A percentile compares a stretch with the other conserved stretches of the same genome.
phyloP scores from a whole-genome alignment of 1,284 basidiomycete genomes.

The Rhodotorula sp. region DNA sequence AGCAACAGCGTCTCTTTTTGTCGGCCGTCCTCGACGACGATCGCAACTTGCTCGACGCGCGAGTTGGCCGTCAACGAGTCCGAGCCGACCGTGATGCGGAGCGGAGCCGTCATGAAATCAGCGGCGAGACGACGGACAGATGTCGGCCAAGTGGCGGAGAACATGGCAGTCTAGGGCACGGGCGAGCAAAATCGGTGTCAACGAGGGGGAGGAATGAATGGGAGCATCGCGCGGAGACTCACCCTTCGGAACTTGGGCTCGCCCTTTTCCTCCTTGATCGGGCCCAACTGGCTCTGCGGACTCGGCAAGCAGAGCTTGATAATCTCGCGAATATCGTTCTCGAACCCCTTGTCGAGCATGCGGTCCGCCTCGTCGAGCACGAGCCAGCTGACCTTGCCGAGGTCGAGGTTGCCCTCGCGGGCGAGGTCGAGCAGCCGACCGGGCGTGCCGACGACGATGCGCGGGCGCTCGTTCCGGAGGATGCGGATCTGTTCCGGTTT shows the following conservation, averaged over 20 bases:
- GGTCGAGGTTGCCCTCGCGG: conserved; percentile 76
- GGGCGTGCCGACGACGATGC: conserved; percentile 90
- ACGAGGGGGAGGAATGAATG: not conserved
- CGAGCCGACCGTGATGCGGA: conserved; percentile 90
- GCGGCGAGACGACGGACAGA: conserved; percentile 90
- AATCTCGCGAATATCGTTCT: conserved; percentile 94
- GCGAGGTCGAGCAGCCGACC: conserved; percentile 89
- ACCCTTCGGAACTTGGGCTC: conserved; percentile 28
- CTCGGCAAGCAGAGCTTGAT: conserved; percentile 69
- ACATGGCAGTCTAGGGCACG: conserved; percentile 51
- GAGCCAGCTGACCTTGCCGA: conserved; percentile 81
- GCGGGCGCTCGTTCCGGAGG: conserved; percentile 60
- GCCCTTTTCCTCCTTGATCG: conserved; percentile 53
- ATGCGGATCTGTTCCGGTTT: conserved; percentile 76
- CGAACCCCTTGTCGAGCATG: conserved; percentile 98
- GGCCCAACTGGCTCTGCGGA: conserved; percentile 23
- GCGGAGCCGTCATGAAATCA: conserved; percentile 78
- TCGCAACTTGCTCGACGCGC: conserved; percentile 73
- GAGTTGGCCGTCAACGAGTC: conserved; percentile 95
- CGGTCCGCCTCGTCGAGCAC: conserved; percentile 97
- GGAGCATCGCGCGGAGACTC: not conserved
- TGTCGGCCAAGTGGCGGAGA: conserved; percentile 98
- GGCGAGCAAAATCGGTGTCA: not conserved
- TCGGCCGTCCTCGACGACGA: conserved; percentile 83
- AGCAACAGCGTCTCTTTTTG: conserved; percentile 71